Percentiles rank a stretch among this genome's conserved stretches.
phyloP scores from a whole-genome alignment of 2,329 filamentous ascomycete species.

The Plenodomus tracheiphilus region DNA sequence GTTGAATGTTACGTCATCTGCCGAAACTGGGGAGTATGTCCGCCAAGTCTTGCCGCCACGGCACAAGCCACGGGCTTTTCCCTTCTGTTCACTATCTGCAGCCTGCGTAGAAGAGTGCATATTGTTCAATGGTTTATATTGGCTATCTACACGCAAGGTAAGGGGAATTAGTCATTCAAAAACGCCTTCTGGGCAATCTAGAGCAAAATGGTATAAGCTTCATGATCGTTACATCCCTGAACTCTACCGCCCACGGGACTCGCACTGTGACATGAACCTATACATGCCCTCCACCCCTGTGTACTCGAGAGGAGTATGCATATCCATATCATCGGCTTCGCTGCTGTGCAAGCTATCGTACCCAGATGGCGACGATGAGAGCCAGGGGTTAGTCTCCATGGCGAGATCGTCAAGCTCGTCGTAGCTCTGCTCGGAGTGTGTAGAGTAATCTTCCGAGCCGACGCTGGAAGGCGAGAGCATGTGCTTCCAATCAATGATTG shows the following conservation, averaged over 20 bases:
- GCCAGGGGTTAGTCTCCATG: conserved; percentile 57
- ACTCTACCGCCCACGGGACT: conserved; percentile 41
- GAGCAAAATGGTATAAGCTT: conserved; percentile 31
- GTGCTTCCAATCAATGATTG: conserved; percentile 59
- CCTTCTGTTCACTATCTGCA: no score
- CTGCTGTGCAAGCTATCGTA: conserved; percentile 63
- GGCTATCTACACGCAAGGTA: not conserved
- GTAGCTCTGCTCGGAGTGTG: conserved; percentile 41
- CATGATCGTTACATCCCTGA: conserved; percentile 7
- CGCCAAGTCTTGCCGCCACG: not conserved
- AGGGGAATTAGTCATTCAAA: not conserved
- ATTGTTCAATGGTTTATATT: not conserved
- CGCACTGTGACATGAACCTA: conserved; percentile 66
- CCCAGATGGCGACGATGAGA: conserved; percentile 52
- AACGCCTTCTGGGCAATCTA: conserved; percentile 27
- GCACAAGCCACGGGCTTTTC: no score
- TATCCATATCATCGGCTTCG: conserved; percentile 48
- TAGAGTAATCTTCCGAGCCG: conserved; percentile 43
- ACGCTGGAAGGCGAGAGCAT: conserved; percentile 56
- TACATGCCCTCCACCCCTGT: conserved; percentile 69
- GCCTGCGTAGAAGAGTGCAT: no score
- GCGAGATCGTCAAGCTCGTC: conserved; percentile 48
- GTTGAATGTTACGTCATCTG: no score
- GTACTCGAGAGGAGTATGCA: conserved; percentile 56
- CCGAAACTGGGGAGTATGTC: no score